These are phyloP conservation scores for Rutstroemia sydowiana DNA, from an alignment of 2,329 filamentous ascomycete species.

Conservation along the genomic window DNA sequence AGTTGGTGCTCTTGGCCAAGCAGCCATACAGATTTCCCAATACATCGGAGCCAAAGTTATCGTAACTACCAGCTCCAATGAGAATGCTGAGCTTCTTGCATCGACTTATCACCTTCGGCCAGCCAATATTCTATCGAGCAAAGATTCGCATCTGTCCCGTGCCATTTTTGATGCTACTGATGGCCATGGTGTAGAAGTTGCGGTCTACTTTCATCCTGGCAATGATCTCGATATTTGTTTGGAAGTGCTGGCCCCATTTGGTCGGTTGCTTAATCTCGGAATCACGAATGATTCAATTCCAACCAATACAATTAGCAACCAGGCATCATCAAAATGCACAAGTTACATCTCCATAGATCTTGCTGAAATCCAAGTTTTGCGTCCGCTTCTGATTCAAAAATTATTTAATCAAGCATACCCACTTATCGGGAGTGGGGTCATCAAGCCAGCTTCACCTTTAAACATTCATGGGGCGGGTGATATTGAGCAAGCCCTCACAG, in stretches of 20 bases:
- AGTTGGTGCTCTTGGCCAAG: conserved; percentile 28
- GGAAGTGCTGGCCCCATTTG: neutral
- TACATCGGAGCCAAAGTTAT: neutral
- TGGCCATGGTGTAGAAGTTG: neutral
- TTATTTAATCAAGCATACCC: neutral
- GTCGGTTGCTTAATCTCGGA: neutral
- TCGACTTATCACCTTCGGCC: neutral
- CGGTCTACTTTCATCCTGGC: neutral
- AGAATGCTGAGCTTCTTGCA: conserved; percentile 1
- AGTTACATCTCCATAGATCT: neutral
- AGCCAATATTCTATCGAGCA: neutral
- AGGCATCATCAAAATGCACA: neutral
- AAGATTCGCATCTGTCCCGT: neutral
- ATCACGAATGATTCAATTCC: neutral
- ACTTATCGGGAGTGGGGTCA: neutral
- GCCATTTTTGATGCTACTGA: neutral
- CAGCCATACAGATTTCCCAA: conserved; percentile 22
- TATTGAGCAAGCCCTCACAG: conserved; percentile 11
- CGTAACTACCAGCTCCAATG: neutral
- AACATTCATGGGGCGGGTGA: conserved; percentile 2
- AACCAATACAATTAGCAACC: neutral
- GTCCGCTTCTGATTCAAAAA: neutral
- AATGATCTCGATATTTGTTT: neutral
- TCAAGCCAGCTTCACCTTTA: neutral
- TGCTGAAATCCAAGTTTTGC: neutral